Percentiles rank a stretch among this genome's conserved stretches.
phyloP scores from a whole-genome alignment of 2,329 filamentous ascomycete species.

The Simplicillium sp. region DNA sequence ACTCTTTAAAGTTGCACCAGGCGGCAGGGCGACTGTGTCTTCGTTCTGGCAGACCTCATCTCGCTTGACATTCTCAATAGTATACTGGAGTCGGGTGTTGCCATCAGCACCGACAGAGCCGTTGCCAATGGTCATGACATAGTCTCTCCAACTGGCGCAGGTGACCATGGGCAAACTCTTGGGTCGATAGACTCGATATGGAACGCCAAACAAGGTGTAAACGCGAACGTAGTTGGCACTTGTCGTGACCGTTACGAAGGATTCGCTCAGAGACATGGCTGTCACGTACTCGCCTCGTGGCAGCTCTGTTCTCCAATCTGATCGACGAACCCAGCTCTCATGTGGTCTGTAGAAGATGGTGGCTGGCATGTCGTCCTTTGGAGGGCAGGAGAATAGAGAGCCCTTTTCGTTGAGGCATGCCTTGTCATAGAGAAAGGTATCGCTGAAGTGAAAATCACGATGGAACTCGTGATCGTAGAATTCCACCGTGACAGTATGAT shows the following conservation, averaged over 20 bases:
- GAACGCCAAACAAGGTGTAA: conserved; percentile 86
- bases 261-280: conserved; percentile 84
- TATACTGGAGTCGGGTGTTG: conserved; percentile 70
- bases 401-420: conserved; percentile 84
- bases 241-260: conserved; percentile 84
- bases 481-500: conserved; percentile 90
- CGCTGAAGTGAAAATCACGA: conserved; percentile 94
- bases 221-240: conserved; percentile 81
- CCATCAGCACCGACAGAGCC: conserved; percentile 76
- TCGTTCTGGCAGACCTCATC: conserved; percentile 94
- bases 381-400: conserved; percentile 73
- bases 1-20: conserved; percentile 62
- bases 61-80: conserved; percentile 87
- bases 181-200: conserved; percentile 80
- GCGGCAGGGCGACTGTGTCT: conserved; percentile 77
- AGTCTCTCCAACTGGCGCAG: conserved; percentile 90
- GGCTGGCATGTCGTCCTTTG: conserved; percentile 56
- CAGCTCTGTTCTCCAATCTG: conserved; percentile 84
- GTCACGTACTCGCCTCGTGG: conserved; percentile 78
- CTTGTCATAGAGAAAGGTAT: conserved; percentile 93
- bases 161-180: conserved; percentile 87
- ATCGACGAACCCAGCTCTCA: conserved; percentile 87
- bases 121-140: conserved; percentile 93
- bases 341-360: conserved; percentile 94
- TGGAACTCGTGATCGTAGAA: conserved; percentile 94